Percentiles rank a stretch among this genome's conserved stretches.
Evolutionary conservation across 2,329 filamentous ascomycete species (phyloP).

Genomic region (Arthroderma uncinatum): DNA sequence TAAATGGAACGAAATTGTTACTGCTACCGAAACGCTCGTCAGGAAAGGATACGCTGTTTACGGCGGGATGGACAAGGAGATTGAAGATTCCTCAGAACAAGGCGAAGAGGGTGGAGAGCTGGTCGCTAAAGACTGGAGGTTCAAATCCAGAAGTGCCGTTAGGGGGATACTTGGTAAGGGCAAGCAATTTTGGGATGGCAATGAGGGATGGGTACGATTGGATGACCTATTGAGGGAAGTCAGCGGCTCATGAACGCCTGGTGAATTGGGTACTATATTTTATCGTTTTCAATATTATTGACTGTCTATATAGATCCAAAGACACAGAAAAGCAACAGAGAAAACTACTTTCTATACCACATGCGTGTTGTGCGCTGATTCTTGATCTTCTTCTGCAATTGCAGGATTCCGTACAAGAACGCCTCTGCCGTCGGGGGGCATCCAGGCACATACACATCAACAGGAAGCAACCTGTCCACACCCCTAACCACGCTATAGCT

Average conservation of each 20-base stretch:
- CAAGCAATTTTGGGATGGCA: conserved; percentile 73
- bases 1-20: conserved; percentile 62
- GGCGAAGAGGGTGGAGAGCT: conserved; percentile 42
- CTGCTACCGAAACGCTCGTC: conserved; percentile 69
- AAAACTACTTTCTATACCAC: conserved; percentile 42
- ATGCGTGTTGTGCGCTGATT: conserved; percentile 40
- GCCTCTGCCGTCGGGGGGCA: conserved; percentile 49
- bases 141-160: conserved; percentile 76
- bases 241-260: conserved; percentile 15
- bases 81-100: conserved; percentile 34
- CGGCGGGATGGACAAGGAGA: conserved; percentile 47
- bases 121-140: conserved; percentile 72
- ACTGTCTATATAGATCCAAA: neutral
- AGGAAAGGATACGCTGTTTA: conserved; percentile 67
- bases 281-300: neutral
- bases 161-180: conserved; percentile 73
- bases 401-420: conserved; percentile 54
- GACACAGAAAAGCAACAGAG: neutral
- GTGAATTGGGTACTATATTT: no score
- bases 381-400: conserved; percentile 65
- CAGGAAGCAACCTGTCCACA: conserved; percentile 65
- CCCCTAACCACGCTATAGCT: conserved; percentile 67
- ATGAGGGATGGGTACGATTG: conserved; percentile 29
- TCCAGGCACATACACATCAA: conserved; percentile 69
- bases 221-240: conserved; percentile 32